Conservation (phyloP, 306 rosid genomes). For the Leucaena leucocephala region DNA sequence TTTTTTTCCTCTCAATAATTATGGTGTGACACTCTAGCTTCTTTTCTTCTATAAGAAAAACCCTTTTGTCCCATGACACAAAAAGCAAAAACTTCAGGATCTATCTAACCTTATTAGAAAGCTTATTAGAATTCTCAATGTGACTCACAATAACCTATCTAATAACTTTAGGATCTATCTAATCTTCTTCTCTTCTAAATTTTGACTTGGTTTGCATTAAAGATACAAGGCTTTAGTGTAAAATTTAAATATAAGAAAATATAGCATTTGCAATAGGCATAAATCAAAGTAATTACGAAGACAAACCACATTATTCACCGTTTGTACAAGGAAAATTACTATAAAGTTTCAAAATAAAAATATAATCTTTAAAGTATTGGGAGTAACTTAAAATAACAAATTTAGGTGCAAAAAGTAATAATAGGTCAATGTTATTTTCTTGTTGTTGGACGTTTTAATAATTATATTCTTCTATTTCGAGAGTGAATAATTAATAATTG, state of each 20-base stretch:
- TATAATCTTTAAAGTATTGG: too few species aligned
- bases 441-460: too few species aligned
- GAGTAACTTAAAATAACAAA: too few species aligned
- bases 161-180: too few species aligned
- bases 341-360: too few species aligned
- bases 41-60: background rate
- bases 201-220: too few species aligned
- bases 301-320: background rate
- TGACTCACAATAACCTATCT: background rate
- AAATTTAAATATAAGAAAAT: too few species aligned
- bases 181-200: too few species aligned
- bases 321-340: background rate
- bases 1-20: constrained; percentile 15
- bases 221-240: too few species aligned
- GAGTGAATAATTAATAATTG: background rate
- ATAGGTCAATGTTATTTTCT: too few species aligned
- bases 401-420: too few species aligned
- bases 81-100: background rate
- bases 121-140: background rate
- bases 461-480: too few species aligned
- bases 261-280: background rate
- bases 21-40: constrained; percentile 25
- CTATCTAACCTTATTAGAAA: background rate
- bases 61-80: constrained; percentile 13
- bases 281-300: background rate